These are phyloP conservation scores for Ophiocytium majus DNA, from an alignment of 352 stramenopile species.

Conservation along the genomic window DNA sequence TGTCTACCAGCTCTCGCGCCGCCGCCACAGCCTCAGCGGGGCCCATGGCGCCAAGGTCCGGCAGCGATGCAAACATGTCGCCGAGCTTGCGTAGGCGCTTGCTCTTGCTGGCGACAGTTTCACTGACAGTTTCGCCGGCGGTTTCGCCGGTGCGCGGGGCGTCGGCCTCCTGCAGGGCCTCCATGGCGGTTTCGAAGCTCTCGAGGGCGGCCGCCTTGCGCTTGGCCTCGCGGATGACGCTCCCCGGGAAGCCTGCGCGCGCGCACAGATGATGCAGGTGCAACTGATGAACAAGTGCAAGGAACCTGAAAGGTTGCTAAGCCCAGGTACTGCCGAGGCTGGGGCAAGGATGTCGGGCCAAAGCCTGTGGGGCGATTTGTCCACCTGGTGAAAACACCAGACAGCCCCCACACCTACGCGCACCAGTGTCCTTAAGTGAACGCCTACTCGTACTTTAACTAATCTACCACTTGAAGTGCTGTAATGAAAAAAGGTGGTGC, in stretches of 20 bases:
- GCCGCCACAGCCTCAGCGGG: slow-evolving; percentile 22
- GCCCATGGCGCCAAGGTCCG: slow-evolving; percentile 24
- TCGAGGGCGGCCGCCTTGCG: slow-evolving; percentile 90
- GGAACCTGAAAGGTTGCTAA: neutral
- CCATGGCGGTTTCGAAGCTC: slow-evolving; percentile 52
- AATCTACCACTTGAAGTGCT: neutral
- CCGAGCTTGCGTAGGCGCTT: slow-evolving; percentile 34
- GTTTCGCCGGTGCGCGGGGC: too few species aligned
- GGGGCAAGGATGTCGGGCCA: neutral
- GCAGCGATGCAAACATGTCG: slow-evolving; percentile 38
- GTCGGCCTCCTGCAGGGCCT: slow-evolving; percentile 19
- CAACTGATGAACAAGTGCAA: neutral
- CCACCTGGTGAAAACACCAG: neutral
- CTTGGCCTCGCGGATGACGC: slow-evolving; percentile 87
- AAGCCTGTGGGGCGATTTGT: neutral
- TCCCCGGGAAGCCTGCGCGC: slow-evolving; percentile 50
- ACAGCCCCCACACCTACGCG: neutral
- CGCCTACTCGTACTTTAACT: too few species aligned
- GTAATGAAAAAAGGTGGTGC: neutral
- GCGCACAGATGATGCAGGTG: neutral
- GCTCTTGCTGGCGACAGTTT: neutral
- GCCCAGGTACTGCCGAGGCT: neutral
- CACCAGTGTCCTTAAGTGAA: neutral
- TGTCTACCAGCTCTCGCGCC: slow-evolving; percentile 30
- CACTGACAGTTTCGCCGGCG: too few species aligned